A percentile compares a stretch with the other conserved stretches of the same genome.
Conservation (phyloP, 805 yeast species). For the Metschnikowia henanensis region DNA sequence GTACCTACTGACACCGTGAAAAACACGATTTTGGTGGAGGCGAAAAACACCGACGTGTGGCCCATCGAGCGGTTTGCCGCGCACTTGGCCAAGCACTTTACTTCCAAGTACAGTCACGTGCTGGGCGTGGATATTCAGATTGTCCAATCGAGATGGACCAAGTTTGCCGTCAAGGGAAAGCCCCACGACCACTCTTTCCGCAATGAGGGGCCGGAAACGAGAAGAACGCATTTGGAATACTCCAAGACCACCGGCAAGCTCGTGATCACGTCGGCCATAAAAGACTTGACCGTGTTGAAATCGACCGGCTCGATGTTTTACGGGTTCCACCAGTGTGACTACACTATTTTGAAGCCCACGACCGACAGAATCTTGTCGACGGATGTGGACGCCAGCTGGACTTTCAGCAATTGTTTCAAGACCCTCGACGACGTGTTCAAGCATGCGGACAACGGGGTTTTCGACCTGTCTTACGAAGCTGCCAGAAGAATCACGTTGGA, state of each 20-base stretch:
- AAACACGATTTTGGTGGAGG: slow-evolving; percentile 82
- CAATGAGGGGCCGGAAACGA: slow-evolving; percentile 82
- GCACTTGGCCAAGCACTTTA: slow-evolving; percentile 78
- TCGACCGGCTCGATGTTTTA: slow-evolving; percentile 92
- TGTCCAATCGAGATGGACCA: slow-evolving; percentile 77
- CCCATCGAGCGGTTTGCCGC: slow-evolving; percentile 92
- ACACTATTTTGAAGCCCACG: slow-evolving; percentile 84
- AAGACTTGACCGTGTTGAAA: slow-evolving; percentile 81
- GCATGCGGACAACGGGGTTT: slow-evolving; percentile 58
- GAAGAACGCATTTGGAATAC: slow-evolving; percentile 56
- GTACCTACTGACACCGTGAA: slow-evolving; percentile 95
- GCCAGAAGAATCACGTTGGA: slow-evolving; percentile 73
- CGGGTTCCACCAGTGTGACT: slow-evolving; percentile 84
- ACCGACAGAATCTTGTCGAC: slow-evolving; percentile 86
- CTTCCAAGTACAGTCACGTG: slow-evolving; percentile 74
- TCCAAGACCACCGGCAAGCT: slow-evolving; percentile 51
- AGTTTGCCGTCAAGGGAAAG: slow-evolving; percentile 71
- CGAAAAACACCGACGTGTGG: slow-evolving; percentile 81
- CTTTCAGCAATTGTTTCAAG: slow-evolving; percentile 47
- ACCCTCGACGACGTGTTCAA: slow-evolving; percentile 49
- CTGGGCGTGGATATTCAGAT: slow-evolving; percentile 67
- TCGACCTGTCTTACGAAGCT: slow-evolving; percentile 60
- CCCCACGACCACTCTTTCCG: slow-evolving; percentile 81
- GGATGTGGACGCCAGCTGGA: slow-evolving; percentile 76
- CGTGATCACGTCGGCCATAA: slow-evolving; percentile 64